Evolutionary conservation across 2,329 filamentous ascomycete species (phyloP), one percentile per base, ranked within the genome.

Genomic region (Fusarium sororula): DNA sequence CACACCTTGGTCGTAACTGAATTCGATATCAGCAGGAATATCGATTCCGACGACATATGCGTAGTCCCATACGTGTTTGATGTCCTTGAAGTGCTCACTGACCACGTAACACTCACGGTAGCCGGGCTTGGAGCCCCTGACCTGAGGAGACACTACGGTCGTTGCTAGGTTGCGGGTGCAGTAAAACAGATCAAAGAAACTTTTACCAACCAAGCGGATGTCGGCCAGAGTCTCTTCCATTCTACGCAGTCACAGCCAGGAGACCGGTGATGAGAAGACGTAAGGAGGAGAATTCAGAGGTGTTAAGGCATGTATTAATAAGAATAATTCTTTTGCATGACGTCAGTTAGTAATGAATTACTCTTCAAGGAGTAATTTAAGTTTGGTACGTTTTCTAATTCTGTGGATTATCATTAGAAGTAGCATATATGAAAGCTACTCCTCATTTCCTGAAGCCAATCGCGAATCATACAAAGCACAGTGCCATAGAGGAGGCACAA

Each of bases 251-350:
- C 11, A 12, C 3, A 45, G 42, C 5, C 26, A 18, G 11, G 24
- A 26, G 17, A 20, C 42, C 13, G 42, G 11, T 20, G 7, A 0
- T 9, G n/a, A 8, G 4, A 20, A 45, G 0, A 26, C 0, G 17
- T 9, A 26, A 18, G 6, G 11, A 18, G 24, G 42, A 26, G 11
- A 12, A 4, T 13, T 9, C 17, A 35, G 41, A 45, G 24, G 24
- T 13, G 11, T 1, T 11, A 26, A 1, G 42, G 42, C 24, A 2
- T 20, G 4, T 26, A 26, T 20, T 13, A 20, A 45, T 45, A 26
- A 13, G 0, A 45, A 20, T 13, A 9, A 4, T 2, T 3, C 9
- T 26, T 2, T 13, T 26, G 42, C 6, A 18, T 45, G 42, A 26
- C 11, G 11, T 45, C 41, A 44, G 9, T 7, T 28, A 7, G 26